Base-by-base conservation (phyloP, 805 yeast species). In the Candida broadrunensis region DNA sequence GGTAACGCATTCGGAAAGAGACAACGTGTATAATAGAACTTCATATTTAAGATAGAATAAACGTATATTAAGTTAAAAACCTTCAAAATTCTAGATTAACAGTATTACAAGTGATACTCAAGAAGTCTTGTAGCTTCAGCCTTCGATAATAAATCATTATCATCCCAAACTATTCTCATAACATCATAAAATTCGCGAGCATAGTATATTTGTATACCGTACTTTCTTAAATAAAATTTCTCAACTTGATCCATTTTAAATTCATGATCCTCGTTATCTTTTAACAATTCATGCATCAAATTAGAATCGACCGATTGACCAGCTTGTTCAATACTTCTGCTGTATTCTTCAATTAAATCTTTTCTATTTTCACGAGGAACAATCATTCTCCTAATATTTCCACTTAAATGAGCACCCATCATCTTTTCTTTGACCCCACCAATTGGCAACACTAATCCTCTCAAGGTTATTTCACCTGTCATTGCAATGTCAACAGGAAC, bases 391-490 rank as follows among this genome's bases (percentile, higher is more conserved):
- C 65, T 70, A 39, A 70, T 66, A 9, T 24, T 29, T 1, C 65
- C 66, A 29, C 84, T 80, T 47, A 85, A 69, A 52, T 86, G 89
- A 0, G 93, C 93, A 2, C 93, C 93, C 16, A 84, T 67, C 30
- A 85, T 63, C 60, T 85, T 85, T 60, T 86, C 95, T 39, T 81
- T 76, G 20, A 86, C 71, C 0, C 95, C 95, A 4, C 95, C 95
- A 49, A 87, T 86, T 6, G 90, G 90, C 34, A 87, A 66, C 0
- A 87, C 84, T 49, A 82, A 71, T 5, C 95, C 95, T 33, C 91
- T 65, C 3, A 87, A 70, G 0, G 93, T 85, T 45, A 86, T 81
- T 58, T 86, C 95, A 5, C 95, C 95, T 1, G 95, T 87, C 93
- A 87, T 84, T 37, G 95, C 95, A 37, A 84, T 65, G 37, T 68